Evolutionary conservation across 352 stramenopile genomes (phyloP), one percentile per base, ranked within the genome.

Genomic region (Phytophthora palmivora): DNA sequence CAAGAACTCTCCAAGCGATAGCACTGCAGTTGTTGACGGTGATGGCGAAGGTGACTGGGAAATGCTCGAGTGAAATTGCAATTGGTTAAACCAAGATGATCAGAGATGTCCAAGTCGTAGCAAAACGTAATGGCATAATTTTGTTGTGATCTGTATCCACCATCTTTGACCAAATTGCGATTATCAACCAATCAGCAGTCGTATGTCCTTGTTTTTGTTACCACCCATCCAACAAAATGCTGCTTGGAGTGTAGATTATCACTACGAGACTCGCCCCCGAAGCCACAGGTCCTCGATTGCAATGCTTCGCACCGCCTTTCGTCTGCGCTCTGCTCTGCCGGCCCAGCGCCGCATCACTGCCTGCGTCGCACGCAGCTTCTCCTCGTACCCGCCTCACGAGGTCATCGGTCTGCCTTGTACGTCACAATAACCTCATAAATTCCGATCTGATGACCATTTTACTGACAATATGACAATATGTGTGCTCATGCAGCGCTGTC

Each of bases 401-500:
- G 70, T 95, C 56, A 61, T 95, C 10, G 87, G 87, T 48, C 75
- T 95, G 19, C 87, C 87, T 38, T 84, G 84, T 93, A 62, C 67
- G 63, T 68, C 1, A 36, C 28, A 22, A 16, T 47, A 11, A 28
- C 3, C 24, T 28, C 16, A 3, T 38, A 18, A 36, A 0, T 14
- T 21, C 7, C 30, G 7, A 34, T 34, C 5, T 10, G 6, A 12
- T 34, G 6, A 12, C 3, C 30, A 34, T 34, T 19, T 26, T 41
- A 44, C 24, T 71, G 37, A 58, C 47, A 6, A 55, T 42, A 21
- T n/a, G 30, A 49, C 37, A 34, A n/a, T n/a, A 19, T 34, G 8
- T 59, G 43, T 22, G 18, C 22, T 24, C 33, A 26, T 71, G 34
- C 47, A 77, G 96, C 97, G 43, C 82, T 99, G 18, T 98, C 93